These are phyloP conservation scores for Coemansia sp. DNA, from an alignment of 192 early-diverging fungal genomes.

Conservation along the genomic window DNA sequence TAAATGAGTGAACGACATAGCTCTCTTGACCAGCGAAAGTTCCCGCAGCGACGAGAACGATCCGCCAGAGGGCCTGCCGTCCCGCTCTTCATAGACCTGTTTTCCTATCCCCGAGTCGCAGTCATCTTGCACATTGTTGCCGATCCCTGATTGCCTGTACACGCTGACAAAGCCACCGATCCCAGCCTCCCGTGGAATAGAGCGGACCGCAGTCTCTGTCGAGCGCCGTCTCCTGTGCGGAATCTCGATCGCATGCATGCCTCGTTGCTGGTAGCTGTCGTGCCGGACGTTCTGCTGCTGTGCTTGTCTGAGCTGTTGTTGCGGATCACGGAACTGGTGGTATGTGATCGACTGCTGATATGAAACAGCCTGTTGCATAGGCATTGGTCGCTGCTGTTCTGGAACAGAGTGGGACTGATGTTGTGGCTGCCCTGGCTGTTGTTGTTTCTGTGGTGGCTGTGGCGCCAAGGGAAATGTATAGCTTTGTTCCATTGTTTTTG, in stretches of 20 bases:
- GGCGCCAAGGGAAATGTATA: not conserved
- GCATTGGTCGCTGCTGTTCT: not conserved
- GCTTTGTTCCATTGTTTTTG: not conserved
- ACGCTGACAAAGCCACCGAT: conserved; percentile 22
- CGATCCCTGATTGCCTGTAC: conserved; percentile 21
- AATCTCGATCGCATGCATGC: conserved; percentile 11
- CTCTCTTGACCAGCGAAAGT: not conserved
- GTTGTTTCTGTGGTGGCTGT: not conserved
- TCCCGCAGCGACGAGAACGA: conserved; percentile 11
- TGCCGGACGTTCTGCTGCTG: not conserved
- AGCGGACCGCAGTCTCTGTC: conserved; percentile 1
- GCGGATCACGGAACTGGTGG: not conserved
- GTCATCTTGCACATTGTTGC: conserved; percentile 21
- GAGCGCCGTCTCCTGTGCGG: not conserved
- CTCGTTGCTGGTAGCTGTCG: not conserved
- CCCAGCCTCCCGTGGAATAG: conserved; percentile 2
- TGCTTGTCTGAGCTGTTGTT: not conserved
- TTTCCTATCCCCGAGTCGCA: conserved; percentile 37
- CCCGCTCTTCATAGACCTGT: conserved; percentile 14
- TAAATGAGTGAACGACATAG: not conserved
- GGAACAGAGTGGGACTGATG: no score
- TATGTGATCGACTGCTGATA: not conserved
- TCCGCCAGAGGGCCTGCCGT: not conserved
- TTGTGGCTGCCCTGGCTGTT: not conserved
- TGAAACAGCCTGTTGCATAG: not conserved